Evolutionary conservation across 1,139 yeast genomes (phyloP), one percentile per base, ranked within the genome.

Genomic region (Schizosaccharomyces versatilis): DNA sequence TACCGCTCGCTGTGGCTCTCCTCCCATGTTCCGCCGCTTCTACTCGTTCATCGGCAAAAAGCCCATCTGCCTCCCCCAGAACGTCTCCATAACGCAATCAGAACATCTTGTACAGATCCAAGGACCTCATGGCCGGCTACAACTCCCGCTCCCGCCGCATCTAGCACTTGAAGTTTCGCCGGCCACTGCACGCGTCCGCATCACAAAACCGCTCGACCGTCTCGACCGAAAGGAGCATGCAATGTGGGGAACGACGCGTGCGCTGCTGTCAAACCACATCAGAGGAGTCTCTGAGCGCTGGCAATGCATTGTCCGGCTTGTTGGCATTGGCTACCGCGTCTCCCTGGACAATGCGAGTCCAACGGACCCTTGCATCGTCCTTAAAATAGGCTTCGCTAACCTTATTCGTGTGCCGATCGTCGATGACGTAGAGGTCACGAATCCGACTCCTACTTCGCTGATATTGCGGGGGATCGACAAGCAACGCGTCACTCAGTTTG

Each of bases 301-400:
- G 66, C 71, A 86, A 60, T 78, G 94, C 44, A 81, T 88, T 57
- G 75, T 93, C 60, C 83, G 80, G 68, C 82, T 93, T 62, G 95
- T 86, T 36, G 99, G 99, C 61, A 90, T 97, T 14, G 99, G 99
- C 66, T 93, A 84, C 74, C 80, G 97, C 68, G 95, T 94, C 2
- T 71, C 76, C 44, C 69, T 84, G 54, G 81, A 81, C 60, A 36
- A 53, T 9, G 47, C 55, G 9, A 75, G 72, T 52, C 32, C 32
- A 24, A 70, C 71, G 51, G 69, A 71, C 56, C 79, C 79, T 63
- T 76, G 79, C 7, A 69, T 79, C 44, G 60, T 60, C 17, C 55
- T 62, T 40, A 62, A 61, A 44, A 58, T 62, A 39, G 64, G 64
- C 12, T 62, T 56, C 55, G 59, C 64, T 3, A 59, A 58, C 40